Conservation (phyloP, 148 eudicot genomes). For the Limonium bicolor region DNA sequence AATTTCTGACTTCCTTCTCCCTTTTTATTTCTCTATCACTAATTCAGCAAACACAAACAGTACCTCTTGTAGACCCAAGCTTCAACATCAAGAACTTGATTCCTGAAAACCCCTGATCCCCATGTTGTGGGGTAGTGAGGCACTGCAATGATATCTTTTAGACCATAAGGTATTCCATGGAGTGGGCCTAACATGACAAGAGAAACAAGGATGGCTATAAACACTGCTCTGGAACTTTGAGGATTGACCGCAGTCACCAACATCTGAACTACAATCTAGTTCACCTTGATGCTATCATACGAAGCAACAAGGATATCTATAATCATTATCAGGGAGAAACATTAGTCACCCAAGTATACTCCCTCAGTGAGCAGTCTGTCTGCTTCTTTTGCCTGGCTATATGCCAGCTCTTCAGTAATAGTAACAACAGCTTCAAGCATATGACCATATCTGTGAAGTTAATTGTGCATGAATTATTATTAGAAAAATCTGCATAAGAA, state of each 20-base stretch:
- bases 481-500: neutral
- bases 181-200: conserved; percentile 49
- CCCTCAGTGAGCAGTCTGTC: conserved; percentile 54
- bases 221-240: neutral
- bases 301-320: neutral
- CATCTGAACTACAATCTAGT: neutral
- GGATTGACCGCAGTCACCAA: neutral
- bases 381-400: conserved; percentile 72
- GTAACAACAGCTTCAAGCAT: conserved; percentile 77
- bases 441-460: conserved; percentile 39
- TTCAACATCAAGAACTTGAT: conserved; percentile 73
- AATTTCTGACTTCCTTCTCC: too few species aligned
- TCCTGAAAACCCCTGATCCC: conserved; percentile 61
- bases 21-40: neutral
- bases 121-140: conserved; percentile 78
- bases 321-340: neutral
- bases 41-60: neutral
- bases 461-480: neutral
- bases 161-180: conserved; percentile 85
- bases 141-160: conserved; percentile 79
- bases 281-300: neutral
- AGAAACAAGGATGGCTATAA: neutral
- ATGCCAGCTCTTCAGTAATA: conserved; percentile 79
- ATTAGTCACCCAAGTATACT: conserved; percentile 37
- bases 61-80: conserved; percentile 97